Evolutionary conservation across 768 basidiomycete species (phyloP).

Genomic region (Russula vinacea): DNA sequence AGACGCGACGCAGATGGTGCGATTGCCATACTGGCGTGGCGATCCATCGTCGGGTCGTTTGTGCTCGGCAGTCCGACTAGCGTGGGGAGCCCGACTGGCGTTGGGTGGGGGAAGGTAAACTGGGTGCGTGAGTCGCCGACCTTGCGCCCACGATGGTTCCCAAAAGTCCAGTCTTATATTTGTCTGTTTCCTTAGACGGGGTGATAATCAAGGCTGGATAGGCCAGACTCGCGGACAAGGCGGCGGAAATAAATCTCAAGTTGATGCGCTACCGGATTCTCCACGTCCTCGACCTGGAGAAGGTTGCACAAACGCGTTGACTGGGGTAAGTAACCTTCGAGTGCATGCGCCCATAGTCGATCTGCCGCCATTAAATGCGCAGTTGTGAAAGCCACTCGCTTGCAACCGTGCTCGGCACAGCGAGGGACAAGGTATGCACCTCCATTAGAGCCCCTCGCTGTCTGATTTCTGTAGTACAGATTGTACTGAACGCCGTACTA

Average conservation of each 20-base stretch:
- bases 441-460: too few relatives aligned
- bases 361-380: too few relatives aligned
- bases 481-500: too few relatives aligned
- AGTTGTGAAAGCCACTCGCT: too few relatives aligned
- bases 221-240: slow-evolving; percentile 77
- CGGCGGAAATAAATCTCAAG: slow-evolving; percentile 93
- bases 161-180: slow-evolving; percentile 46
- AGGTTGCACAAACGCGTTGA: slow-evolving; percentile 72
- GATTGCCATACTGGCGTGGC: slow-evolving; percentile 74
- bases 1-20: slow-evolving; percentile 46
- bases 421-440: too few relatives aligned
- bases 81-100: slow-evolving; percentile 53
- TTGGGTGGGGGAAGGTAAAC: slow-evolving; percentile 93
- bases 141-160: slow-evolving; percentile 97
- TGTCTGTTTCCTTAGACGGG: background rate
- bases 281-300: slow-evolving; percentile 73
- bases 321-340: too few relatives aligned
- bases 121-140: slow-evolving; percentile 77
- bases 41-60: slow-evolving; percentile 49
- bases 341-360: too few relatives aligned
- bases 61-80: background rate
- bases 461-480: too few relatives aligned
- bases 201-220: background rate
- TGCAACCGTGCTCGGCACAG: too few relatives aligned
- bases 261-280: slow-evolving; percentile 56